These are phyloP conservation scores for Coelastrella sp. DNA, from an alignment of 139 green algal species.

Conservation along the genomic window DNA sequence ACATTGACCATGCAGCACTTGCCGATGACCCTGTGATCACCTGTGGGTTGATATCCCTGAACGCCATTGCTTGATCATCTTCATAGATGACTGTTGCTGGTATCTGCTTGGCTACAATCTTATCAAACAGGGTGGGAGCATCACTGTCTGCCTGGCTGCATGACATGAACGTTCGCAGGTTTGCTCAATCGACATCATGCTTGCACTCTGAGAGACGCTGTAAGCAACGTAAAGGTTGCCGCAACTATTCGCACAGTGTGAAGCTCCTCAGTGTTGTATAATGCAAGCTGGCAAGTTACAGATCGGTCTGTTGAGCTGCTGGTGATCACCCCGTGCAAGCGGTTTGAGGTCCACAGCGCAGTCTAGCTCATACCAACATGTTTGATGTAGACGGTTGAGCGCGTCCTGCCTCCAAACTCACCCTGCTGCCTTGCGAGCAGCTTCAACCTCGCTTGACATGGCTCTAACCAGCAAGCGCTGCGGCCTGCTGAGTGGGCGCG, in stretches of 20 bases:
- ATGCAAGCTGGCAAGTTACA: too few relatives aligned
- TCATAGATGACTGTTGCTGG: conserved; percentile 95
- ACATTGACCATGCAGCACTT: neutral
- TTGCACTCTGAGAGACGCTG: too few relatives aligned
- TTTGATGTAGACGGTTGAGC: neutral
- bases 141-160: conserved; percentile 65
- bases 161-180: neutral
- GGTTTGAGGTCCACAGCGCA: too few relatives aligned
- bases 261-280: too few relatives aligned
- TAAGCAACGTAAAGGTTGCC: neutral
- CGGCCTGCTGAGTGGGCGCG: neutral
- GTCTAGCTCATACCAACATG: neutral
- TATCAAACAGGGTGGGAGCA: conserved; percentile 95
- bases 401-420: conserved; percentile 28
- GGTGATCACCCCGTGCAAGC: too few relatives aligned
- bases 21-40: neutral
- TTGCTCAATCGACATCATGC: too few relatives aligned
- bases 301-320: too few relatives aligned
- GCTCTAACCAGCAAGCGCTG: conserved; percentile 27
- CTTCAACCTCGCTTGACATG: conserved; percentile 58
- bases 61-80: conserved; percentile 93
- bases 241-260: neutral
- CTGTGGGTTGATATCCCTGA: conserved; percentile 92
- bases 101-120: conserved; percentile 93
- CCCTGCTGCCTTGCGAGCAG: conserved; percentile 51